Percentiles rank a stretch among this genome's conserved stretches.
Evolutionary conservation across 495 filamentous ascomycete genomes (phyloP).

Genomic region (Immersiella caudata): DNA sequence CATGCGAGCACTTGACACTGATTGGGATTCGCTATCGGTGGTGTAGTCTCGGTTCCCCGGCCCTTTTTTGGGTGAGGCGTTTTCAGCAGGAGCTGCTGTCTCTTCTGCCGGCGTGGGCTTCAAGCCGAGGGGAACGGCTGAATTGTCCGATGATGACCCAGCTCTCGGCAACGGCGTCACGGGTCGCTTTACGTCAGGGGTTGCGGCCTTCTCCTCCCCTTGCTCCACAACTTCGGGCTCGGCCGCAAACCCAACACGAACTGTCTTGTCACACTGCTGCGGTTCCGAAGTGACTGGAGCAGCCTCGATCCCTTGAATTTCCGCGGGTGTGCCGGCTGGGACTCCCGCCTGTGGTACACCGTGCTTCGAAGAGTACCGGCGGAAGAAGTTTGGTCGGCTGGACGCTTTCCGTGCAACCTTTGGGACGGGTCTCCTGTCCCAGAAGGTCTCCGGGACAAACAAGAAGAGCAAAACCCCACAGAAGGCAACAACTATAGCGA

Average conservation of each 20-base stretch:
- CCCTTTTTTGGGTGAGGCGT: background rate
- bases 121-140: background rate
- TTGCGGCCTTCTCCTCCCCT: background rate
- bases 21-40: conserved; percentile 43
- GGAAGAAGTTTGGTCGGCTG: conserved; percentile 43
- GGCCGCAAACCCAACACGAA: conserved; percentile 3
- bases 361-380: conserved; percentile 43
- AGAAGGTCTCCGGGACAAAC: conserved; percentile 95
- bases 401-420: conserved; percentile 44
- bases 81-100: conserved; percentile 20
- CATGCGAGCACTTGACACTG: conserved; percentile 28
- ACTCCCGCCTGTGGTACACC: conserved; percentile 4
- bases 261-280: background rate
- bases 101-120: background rate
- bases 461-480: conserved; percentile 77
- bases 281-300: background rate
- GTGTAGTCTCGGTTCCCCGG: background rate
- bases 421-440: conserved; percentile 80
- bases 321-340: background rate
- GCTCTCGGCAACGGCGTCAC: background rate
- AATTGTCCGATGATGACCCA: background rate
- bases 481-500: conserved; percentile 80
- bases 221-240: background rate
- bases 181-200: background rate
- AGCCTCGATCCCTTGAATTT: background rate